phyloP scores from a whole-genome alignment of 352 stramenopile genomes.

The Phytophthora constricta region DNA sequence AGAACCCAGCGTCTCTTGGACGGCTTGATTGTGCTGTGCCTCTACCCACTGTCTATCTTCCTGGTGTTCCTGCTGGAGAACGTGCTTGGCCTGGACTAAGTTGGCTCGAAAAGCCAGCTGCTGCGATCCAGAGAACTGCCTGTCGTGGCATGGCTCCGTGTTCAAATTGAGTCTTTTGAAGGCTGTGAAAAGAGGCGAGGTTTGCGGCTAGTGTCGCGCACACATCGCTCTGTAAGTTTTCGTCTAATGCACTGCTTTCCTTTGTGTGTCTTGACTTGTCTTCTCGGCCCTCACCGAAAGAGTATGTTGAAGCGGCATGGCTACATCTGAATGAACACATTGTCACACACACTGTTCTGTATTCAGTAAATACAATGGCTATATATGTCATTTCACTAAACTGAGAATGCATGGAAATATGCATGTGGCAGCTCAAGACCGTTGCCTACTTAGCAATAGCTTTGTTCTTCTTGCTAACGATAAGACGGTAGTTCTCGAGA shows the following conservation, averaged over 20 bases:
- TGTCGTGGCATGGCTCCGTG: constrained; percentile 18
- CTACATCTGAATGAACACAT: not conserved
- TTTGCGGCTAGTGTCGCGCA: not conserved
- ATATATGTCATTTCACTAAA: not conserved
- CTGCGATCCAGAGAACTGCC: too few relatives aligned
- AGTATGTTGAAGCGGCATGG: not conserved
- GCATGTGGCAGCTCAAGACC: too few relatives aligned
- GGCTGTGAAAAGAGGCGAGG: not conserved
- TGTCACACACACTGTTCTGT: too few relatives aligned
- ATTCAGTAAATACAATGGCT: too few relatives aligned
- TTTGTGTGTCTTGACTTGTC: not conserved
- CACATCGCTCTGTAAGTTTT: not conserved
- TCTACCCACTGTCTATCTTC: constrained; percentile 95
- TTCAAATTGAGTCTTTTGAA: constrained; percentile 21
- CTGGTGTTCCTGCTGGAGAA: constrained; percentile 95
- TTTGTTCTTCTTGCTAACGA: too few relatives aligned
- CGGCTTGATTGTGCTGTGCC: constrained; percentile 80
- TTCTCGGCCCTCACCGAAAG: too few relatives aligned
- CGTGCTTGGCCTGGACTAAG: constrained; percentile 90
- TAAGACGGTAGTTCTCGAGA: too few relatives aligned
- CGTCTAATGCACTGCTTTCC: not conserved
- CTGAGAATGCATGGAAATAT: too few relatives aligned
- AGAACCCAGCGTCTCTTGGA: constrained; percentile 89
- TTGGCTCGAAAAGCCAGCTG: constrained; percentile 6
- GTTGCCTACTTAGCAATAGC: too few relatives aligned